phyloP scores from a whole-genome alignment of 2,329 filamentous ascomycete genomes.

The Zasmidium angulare region DNA sequence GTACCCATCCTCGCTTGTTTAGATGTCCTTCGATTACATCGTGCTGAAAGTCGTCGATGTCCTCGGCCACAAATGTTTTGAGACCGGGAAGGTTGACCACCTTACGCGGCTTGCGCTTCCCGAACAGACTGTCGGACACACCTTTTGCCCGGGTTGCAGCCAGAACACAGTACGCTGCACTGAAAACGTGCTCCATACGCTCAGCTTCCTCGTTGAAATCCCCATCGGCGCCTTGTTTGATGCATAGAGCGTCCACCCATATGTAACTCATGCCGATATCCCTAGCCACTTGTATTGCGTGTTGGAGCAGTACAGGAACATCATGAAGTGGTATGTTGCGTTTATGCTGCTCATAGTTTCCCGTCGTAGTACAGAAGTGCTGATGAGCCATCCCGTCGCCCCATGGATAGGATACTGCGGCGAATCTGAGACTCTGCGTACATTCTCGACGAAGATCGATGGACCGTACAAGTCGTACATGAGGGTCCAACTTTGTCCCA shows the following conservation, averaged over 20 bases:
- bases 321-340: not conserved
- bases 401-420: not conserved
- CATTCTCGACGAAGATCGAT: not conserved
- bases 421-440: not conserved
- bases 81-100: not conserved
- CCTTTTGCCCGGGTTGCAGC: not conserved
- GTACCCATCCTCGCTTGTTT: slow-evolving; percentile 5
- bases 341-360: not conserved
- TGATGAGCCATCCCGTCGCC: not conserved
- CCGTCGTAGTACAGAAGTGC: not conserved
- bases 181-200: not conserved
- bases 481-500: not conserved
- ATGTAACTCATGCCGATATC: not conserved
- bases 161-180: slow-evolving; percentile 1
- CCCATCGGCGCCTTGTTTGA: not conserved
- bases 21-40: slow-evolving; percentile 3
- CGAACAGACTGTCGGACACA: not conserved
- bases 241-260: not conserved
- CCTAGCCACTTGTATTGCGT: not conserved
- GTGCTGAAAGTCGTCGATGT: slow-evolving; percentile 4
- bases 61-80: not conserved
- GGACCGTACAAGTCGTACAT: not conserved
- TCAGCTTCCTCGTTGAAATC: not conserved
- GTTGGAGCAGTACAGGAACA: not conserved
- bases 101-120: not conserved